These are phyloP conservation scores for Gastrodia elata DNA, from an alignment of 106 monocot genomes.

Conservation along the genomic window DNA sequence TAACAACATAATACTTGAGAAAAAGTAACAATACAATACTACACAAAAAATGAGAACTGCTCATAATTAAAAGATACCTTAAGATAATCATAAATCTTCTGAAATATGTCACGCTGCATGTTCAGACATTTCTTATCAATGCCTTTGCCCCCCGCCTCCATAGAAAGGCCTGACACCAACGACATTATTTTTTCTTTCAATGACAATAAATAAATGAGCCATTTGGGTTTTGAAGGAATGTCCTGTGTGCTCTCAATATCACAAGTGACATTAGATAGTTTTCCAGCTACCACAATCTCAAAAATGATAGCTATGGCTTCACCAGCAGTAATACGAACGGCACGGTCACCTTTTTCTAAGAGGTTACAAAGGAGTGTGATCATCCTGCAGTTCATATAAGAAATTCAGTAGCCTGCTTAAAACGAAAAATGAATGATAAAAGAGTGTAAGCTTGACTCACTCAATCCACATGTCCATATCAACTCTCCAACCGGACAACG, in stretches of 20 bases:
- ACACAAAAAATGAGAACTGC: not conserved
- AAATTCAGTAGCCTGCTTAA: not conserved
- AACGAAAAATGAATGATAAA: not conserved
- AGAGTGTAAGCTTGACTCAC: conserved; percentile 35
- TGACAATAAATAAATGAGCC: conserved; percentile 38
- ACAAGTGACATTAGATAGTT: conserved; percentile 26
- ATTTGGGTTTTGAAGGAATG: conserved; percentile 30
- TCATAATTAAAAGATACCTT: conserved; percentile 29
- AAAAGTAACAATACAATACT: no score
- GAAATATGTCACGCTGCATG: conserved; percentile 67
- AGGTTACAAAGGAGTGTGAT: conserved; percentile 61
- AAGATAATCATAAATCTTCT: conserved; percentile 57
- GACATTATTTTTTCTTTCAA: conserved; percentile 68
- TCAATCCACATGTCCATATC: conserved; percentile 77
- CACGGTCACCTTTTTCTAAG: conserved; percentile 69
- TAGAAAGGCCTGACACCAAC: conserved; percentile 47
- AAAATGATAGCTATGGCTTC: conserved; percentile 86
- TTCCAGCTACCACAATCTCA: conserved; percentile 52
- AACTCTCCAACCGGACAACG: conserved; percentile 44
- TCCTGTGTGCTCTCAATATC: conserved; percentile 14
- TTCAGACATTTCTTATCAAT: conserved; percentile 74
- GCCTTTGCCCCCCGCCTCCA: conserved; percentile 89
- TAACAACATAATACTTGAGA: not conserved
- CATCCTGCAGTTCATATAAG: conserved; percentile 26
- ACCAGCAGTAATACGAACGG: conserved; percentile 92